A percentile compares a stretch with the other conserved stretches of the same genome.
These are phyloP conservation scores for Xylaria curta DNA, from an alignment of 495 filamentous ascomycete species.

Conservation along the genomic window DNA sequence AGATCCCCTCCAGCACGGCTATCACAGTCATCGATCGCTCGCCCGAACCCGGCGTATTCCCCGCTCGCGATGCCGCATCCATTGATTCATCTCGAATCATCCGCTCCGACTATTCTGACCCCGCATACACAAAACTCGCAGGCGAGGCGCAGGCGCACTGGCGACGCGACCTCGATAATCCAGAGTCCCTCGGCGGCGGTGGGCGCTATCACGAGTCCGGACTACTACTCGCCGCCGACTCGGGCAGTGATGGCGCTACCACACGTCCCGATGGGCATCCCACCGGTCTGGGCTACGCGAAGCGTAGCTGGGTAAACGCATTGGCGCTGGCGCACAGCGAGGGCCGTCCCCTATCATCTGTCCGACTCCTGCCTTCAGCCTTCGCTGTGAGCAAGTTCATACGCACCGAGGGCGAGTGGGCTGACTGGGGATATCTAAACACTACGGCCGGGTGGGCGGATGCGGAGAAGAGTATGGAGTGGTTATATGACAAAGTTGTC, in stretches of 20 bases:
- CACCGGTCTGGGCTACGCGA: constrained; percentile 68
- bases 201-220: constrained; percentile 80
- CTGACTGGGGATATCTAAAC: constrained; percentile 83
- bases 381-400: constrained; percentile 57
- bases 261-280: constrained; percentile 43
- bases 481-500: constrained; percentile 60
- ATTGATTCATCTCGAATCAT: constrained; percentile 81
- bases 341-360: constrained; percentile 50
- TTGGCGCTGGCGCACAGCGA: constrained; percentile 44
- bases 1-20: constrained; percentile 55
- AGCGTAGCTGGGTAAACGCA: constrained; percentile 70
- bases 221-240: constrained; percentile 68
- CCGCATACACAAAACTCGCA: constrained; percentile 73
- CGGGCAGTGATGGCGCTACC: constrained; percentile 39
- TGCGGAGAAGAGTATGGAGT: constrained; percentile 74
- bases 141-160: constrained; percentile 71
- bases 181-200: constrained; percentile 59
- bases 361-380: constrained; percentile 57
- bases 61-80: constrained; percentile 71
- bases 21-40: constrained; percentile 76
- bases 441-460: constrained; percentile 82
- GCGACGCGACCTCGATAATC: constrained; percentile 62
- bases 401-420: constrained; percentile 56
- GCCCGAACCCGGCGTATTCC: constrained; percentile 58
- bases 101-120: constrained; percentile 79